A percentile compares a stretch with the other conserved stretches of the same genome.
These are phyloP conservation scores for Auricularia heimuer DNA, from an alignment of 768 basidiomycete species.

Conservation along the genomic window DNA sequence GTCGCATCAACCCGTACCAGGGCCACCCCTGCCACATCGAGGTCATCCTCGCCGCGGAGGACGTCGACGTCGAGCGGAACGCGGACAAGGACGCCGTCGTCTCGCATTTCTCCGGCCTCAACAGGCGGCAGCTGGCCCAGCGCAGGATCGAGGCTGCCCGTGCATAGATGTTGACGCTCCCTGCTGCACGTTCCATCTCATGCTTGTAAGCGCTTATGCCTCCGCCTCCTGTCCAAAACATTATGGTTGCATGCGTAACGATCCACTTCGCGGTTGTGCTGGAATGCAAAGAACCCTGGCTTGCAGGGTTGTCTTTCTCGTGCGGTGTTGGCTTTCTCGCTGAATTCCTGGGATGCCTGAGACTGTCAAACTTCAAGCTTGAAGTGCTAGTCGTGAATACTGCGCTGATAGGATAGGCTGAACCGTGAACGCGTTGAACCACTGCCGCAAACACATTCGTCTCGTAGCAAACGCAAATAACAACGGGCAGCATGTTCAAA, in stretches of 20 bases:
- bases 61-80: conserved; percentile 82
- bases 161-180: conserved; percentile 7
- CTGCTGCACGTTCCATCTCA: background rate
- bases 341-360: no score
- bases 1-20: conserved; percentile 98
- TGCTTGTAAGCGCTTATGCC: conserved; percentile 2
- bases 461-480: no score
- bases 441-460: no score
- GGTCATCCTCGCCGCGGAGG: conserved; percentile 74
- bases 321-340: no score
- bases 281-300: no score
- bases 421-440: no score
- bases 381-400: no score
- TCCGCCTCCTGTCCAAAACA: background rate
- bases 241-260: background rate
- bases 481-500: no score
- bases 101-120: conserved; percentile 50
- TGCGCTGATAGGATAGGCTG: no score
- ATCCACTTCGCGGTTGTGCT: background rate
- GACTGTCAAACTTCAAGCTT: no score
- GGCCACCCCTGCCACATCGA: conserved; percentile 97
- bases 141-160: conserved; percentile 81
- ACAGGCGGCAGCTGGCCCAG: conserved; percentile 80
- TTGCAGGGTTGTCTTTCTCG: no score
- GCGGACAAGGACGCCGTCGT: conserved; percentile 64